Base-by-base conservation (phyloP, 2,329 filamentous ascomycete genomes). In the Aspergillus brunneoviolaceus region DNA sequence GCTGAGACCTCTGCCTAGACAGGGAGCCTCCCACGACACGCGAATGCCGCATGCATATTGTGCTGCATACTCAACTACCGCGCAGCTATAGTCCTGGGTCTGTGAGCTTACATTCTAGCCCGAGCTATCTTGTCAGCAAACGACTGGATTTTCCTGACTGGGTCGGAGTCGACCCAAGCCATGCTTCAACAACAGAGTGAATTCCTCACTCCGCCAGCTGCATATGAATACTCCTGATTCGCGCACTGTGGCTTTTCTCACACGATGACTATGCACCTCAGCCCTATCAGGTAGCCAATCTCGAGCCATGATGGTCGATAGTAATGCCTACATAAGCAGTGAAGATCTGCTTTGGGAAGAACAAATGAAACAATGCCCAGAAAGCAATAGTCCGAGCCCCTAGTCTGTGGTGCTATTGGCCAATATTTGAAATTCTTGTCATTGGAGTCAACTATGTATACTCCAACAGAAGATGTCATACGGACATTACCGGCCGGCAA, bases 241-340 rank as follows among this genome's bases (percentile, higher is more conserved):
- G 21, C 49, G 25, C 57, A 35, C 25, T 59, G 45, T 35, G 27
- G 31, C 45, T 35, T 23, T 42, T 33, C 35, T 31, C 42, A 11
- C n/a, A 19, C 45, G 27, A 31, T 31, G 14, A 19, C 23, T 48
- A 39, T 19, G 14, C 57, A 56, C 23, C 31, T 61, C 39, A 61
- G 55, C 60, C 60, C 56, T 61, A 59, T 47, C 54, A 49, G 39
- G 49, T 6, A 48, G n/a, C 42, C 54, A 50, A 48, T 49, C n/a
- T 55, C 39, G 29, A 57, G 31, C 27, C 27, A 21, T 47, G 23
- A 56, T 45, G 29, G 10, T 49, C 49, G 31, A 47, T 35, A 47
- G 6, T 51, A 23, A 25, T 39, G 27, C 21, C 49, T 58, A 31
- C 55, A 52, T 53, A 55, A 55, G 53, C 42, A 21, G 42, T 29